phyloP scores from a whole-genome alignment of 2,329 filamentous ascomycete genomes.

The Cryphonectria japonica region DNA sequence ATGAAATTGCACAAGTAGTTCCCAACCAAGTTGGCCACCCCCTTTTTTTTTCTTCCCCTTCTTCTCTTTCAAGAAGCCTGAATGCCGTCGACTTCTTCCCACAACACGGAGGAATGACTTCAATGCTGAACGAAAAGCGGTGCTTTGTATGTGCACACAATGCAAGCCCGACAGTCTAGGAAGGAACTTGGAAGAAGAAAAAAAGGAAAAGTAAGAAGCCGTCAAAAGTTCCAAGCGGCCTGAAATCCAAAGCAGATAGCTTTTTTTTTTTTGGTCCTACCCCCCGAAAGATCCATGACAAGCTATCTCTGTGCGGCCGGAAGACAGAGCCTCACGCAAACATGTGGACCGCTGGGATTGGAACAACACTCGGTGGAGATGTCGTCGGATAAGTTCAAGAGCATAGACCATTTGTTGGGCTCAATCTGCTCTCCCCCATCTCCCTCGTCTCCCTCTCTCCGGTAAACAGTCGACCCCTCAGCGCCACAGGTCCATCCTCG shows the following conservation, averaged over 20 bases:
- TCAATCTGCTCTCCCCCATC: background rate
- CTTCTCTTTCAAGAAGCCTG: background rate
- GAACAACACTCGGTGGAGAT: background rate
- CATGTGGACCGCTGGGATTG: background rate
- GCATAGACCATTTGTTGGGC: background rate
- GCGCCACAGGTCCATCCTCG: slow-evolving; percentile 49
- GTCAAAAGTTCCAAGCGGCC: background rate
- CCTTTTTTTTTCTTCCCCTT: background rate
- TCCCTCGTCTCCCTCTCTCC: background rate
- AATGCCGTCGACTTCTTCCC: background rate
- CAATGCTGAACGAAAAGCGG: background rate
- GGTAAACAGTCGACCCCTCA: slow-evolving; percentile 31
- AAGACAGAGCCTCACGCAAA: background rate
- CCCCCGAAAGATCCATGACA: background rate
- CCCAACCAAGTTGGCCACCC: background rate
- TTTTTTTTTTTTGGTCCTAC: background rate
- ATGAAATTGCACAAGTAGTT: background rate
- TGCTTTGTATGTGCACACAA: background rate
- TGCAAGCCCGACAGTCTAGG: background rate
- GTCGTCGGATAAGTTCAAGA: background rate
- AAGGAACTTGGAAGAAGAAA: too few species aligned
- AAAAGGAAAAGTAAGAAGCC: background rate
- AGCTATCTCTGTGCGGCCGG: background rate
- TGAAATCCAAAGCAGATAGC: background rate
- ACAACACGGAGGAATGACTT: background rate